Conservation (phyloP, 2,329 filamentous ascomycete genomes). For the Arachnopeziza araneosa region DNA sequence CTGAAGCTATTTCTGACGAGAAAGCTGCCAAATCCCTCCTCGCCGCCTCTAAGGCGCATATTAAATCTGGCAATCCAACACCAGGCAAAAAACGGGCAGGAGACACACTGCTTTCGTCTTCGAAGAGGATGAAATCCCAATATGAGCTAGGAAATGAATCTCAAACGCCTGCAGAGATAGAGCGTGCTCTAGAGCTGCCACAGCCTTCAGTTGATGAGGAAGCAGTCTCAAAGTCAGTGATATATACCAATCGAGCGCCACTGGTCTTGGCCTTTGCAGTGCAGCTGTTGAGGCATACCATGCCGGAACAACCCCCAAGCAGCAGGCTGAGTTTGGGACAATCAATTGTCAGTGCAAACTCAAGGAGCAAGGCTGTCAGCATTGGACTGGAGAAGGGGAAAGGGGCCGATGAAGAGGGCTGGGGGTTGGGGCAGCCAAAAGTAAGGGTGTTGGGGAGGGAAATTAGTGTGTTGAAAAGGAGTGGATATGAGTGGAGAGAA, state of each 20-base stretch:
- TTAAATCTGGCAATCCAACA: conserved; percentile 14
- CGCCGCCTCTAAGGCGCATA: conserved; percentile 24
- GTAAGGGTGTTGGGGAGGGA: conserved; percentile 69
- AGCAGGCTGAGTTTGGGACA: conserved; percentile 78
- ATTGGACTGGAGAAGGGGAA: conserved; percentile 63
- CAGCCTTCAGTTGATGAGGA: conserved; percentile 49
- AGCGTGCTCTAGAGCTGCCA: conserved; percentile 57
- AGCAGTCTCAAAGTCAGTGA: conserved; percentile 47
- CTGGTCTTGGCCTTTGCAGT: conserved; percentile 77
- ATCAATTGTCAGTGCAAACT: conserved; percentile 77
- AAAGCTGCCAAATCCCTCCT: conserved; percentile 29
- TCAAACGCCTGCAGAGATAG: conserved; percentile 49
- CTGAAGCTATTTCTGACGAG: conserved; percentile 22
- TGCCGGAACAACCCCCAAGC: conserved; percentile 81
- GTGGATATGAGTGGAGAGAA: conserved; percentile 59
- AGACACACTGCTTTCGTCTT: conserved; percentile 12
- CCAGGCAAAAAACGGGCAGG: conserved; percentile 16
- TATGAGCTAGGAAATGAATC: conserved; percentile 26
- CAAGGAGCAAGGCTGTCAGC: conserved; percentile 67
- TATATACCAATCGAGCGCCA: conserved; percentile 77
- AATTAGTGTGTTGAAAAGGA: conserved; percentile 68
- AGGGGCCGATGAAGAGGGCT: conserved; percentile 63
- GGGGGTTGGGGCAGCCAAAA: conserved; percentile 66
- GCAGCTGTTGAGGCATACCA: conserved; percentile 68
- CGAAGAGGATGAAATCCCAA: conserved; percentile 24